These are phyloP conservation scores for Trametes versicolor DNA, from an alignment of 1,284 basidiomycete species.

Conservation along the genomic window DNA sequence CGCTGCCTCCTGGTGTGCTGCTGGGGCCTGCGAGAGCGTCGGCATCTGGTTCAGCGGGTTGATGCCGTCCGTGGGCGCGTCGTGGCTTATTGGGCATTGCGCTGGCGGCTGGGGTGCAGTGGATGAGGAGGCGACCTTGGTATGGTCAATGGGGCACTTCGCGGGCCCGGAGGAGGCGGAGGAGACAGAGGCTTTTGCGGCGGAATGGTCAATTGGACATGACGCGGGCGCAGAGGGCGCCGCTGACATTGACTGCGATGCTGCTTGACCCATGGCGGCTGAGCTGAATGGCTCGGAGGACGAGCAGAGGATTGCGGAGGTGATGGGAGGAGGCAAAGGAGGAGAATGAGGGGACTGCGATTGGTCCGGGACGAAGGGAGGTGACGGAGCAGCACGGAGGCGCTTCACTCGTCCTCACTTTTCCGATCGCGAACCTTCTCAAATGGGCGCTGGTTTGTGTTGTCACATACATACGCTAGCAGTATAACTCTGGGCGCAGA, in stretches of 20 bases:
- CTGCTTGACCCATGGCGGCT: constrained; percentile 39
- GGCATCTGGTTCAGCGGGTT: constrained; percentile 96
- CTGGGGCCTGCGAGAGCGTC: constrained; percentile 73
- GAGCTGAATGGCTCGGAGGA: background rate
- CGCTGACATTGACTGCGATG: constrained; percentile 38
- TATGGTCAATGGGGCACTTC: constrained; percentile 58
- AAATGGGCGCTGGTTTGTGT: background rate
- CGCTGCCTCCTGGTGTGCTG: constrained; percentile 62
- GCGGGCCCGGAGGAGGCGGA: constrained; percentile 41
- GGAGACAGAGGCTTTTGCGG: constrained; percentile 28
- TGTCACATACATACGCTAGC: too few relatives aligned
- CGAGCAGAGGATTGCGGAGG: background rate
- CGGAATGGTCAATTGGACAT: constrained; percentile 52
- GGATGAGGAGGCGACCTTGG: constrained; percentile 27
- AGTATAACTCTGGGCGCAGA: too few relatives aligned
- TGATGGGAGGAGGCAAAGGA: constrained; percentile 14
- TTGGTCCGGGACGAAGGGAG: constrained; percentile 12
- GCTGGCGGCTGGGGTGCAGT: constrained; percentile 37
- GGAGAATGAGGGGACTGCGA: constrained; percentile 15
- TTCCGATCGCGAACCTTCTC: constrained; percentile 16
- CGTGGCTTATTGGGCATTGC: constrained; percentile 61
- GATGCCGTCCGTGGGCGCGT: constrained; percentile 46
- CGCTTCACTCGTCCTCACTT: constrained; percentile 6
- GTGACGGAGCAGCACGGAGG: constrained; percentile 32
- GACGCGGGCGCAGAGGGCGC: constrained; percentile 41